Evolutionary conservation across 768 basidiomycete species (phyloP).

Genomic region (Mycena filopes): DNA sequence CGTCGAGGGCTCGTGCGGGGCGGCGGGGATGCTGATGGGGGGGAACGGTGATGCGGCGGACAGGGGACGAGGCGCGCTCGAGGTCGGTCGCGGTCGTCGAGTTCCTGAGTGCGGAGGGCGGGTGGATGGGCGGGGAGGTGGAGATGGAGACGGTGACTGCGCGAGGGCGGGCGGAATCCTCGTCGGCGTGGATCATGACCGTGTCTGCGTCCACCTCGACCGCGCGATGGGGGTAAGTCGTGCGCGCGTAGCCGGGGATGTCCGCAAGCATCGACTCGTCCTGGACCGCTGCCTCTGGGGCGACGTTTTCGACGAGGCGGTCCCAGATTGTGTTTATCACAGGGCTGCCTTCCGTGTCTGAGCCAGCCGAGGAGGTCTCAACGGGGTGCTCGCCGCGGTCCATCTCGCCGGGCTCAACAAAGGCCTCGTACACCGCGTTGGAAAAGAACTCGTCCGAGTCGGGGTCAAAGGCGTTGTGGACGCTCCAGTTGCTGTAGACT

Average conservation of each 20-base stretch:
- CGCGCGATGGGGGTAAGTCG: no score
- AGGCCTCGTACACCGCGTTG: conserved; percentile 73
- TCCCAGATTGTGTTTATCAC: conserved; percentile 39
- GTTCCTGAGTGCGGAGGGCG: conserved; percentile 35
- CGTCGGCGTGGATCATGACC: conserved; percentile 53
- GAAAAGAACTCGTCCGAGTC: conserved; percentile 84
- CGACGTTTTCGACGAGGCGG: neutral
- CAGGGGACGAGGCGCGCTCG: conserved; percentile 16
- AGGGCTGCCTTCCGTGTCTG: conserved; percentile 61
- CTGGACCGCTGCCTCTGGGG: neutral
- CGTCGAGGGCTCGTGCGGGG: conserved; percentile 9
- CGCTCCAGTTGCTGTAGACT: conserved; percentile 66
- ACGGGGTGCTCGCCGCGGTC: conserved; percentile 46
- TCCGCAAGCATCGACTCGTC: conserved; percentile 12
- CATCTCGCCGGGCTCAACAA: conserved; percentile 58
- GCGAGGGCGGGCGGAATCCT: conserved; percentile 39
- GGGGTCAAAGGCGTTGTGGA: conserved; percentile 77
- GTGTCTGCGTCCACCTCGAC: neutral
- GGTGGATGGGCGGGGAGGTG: conserved; percentile 15
- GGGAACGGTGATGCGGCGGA: conserved; percentile 16
- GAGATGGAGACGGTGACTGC: conserved; percentile 36
- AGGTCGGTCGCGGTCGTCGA: conserved; percentile 37
- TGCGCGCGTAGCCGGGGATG: conserved; percentile 2
- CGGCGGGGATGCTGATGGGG: conserved; percentile 23
- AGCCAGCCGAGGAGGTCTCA: conserved; percentile 41